Conservation (phyloP, 2,329 filamentous ascomycete species). For the Penicillium concentricum region DNA sequence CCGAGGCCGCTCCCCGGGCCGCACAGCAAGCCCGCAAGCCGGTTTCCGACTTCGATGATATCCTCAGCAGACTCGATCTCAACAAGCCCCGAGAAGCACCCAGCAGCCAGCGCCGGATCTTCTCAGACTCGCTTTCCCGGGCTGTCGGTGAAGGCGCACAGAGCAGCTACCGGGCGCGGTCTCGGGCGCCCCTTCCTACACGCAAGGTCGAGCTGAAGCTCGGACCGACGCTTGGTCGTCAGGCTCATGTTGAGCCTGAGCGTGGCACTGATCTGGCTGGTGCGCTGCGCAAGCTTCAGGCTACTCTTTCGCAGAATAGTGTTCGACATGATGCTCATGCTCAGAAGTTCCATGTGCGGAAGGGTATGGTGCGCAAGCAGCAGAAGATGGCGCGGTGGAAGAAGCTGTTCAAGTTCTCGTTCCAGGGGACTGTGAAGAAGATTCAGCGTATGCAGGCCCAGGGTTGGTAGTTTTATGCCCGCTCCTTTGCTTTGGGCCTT, state of each 20-base stretch:
- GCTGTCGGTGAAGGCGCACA: conserved; percentile 19
- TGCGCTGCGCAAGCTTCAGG: conserved; percentile 30
- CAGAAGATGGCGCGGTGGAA: conserved; percentile 42
- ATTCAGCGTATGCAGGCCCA: conserved; percentile 47
- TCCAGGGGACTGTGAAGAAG: conserved; percentile 41
- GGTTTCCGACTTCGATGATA: conserved; percentile 31
- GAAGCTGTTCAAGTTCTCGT: conserved; percentile 46
- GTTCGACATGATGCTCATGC: conserved; percentile 30
- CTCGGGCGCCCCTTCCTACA: conserved; percentile 14
- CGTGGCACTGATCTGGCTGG: conserved; percentile 30
- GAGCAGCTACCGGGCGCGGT: conserved; percentile 1
- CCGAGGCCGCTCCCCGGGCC: not conserved
- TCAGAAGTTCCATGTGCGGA: conserved; percentile 45
- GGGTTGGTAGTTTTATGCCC: conserved; percentile 40
- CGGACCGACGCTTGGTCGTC: conserved; percentile 38
- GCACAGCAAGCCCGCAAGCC: not conserved
- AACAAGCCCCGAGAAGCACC: conserved; percentile 9
- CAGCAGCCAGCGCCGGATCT: conserved; percentile 3
- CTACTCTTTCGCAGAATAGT: conserved; percentile 32
- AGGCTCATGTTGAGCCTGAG: conserved; percentile 36
- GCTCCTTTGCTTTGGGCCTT: not conserved
- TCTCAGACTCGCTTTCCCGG: conserved; percentile 22
- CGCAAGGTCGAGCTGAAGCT: conserved; percentile 37
- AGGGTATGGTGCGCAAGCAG: conserved; percentile 44
- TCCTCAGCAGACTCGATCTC: conserved; percentile 36